Conservation (phyloP, 164 flowering plant genomes). For the Umbilicus rupestris region DNA sequence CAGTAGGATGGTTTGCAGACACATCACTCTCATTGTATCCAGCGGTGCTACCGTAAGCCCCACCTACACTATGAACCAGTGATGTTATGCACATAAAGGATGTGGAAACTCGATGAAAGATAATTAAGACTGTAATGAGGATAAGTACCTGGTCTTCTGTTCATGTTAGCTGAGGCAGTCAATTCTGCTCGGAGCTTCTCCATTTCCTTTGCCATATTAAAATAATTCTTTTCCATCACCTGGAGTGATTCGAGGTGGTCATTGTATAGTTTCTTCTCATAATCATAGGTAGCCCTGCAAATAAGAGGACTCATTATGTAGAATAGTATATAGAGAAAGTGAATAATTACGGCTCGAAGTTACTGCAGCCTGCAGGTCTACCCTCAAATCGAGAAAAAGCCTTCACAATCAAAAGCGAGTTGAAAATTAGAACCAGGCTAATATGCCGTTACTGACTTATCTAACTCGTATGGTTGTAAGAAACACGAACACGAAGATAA, state of each 20-base stretch:
- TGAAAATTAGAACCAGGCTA: neutral
- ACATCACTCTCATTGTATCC: constrained; percentile 49
- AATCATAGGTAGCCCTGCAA: constrained; percentile 77
- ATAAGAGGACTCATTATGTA: neutral
- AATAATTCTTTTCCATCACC: constrained; percentile 85
- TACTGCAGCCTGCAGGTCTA: neutral
- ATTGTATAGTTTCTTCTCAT: constrained; percentile 69
- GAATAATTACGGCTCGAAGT: neutral
- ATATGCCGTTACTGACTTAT: neutral
- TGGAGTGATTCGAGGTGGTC: constrained; percentile 90
- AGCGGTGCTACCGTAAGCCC: constrained; percentile 40
- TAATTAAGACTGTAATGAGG: neutral
- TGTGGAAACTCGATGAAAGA: neutral
- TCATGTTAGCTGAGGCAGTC: constrained; percentile 43
- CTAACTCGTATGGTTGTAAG: too few relatives aligned
- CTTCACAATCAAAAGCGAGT: neutral
- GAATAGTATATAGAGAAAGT: neutral
- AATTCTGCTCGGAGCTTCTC: constrained; percentile 88
- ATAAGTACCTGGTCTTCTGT: constrained; percentile 47
- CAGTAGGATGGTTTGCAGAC: constrained; percentile 31
- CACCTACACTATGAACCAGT: constrained; percentile 23
- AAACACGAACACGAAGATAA: too few relatives aligned
- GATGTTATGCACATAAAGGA: neutral
- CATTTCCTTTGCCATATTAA: constrained; percentile 75
- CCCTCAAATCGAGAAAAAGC: neutral